Percentiles rank a stretch among this genome's conserved stretches.
phyloP scores from a whole-genome alignment of 805 yeast genomes.

The Candida loeiensis region DNA sequence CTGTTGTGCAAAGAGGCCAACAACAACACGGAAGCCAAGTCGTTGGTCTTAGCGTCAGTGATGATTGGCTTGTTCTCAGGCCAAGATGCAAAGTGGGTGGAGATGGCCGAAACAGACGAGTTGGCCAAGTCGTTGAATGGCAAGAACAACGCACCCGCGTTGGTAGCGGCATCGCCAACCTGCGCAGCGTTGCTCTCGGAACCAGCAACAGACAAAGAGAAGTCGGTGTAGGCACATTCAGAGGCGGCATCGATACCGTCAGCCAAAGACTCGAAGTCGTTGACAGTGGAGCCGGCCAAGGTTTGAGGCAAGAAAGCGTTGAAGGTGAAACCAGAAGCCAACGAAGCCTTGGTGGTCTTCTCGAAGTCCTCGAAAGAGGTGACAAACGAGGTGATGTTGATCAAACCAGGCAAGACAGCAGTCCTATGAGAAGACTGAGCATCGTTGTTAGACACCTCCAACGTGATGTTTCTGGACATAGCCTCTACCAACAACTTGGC shows the following conservation, averaged over 20 bases:
- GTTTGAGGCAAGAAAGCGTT: conserved; percentile 76
- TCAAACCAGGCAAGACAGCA: conserved; percentile 78
- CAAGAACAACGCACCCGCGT: conserved; percentile 76
- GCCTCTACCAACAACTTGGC: conserved; percentile 96
- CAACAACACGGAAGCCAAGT: conserved; percentile 86
- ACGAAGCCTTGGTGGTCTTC: conserved; percentile 62
- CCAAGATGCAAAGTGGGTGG: conserved; percentile 81
- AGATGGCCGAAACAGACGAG: conserved; percentile 70
- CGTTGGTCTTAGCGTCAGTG: conserved; percentile 89
- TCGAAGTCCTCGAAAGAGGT: conserved; percentile 70
- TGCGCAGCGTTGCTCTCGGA: conserved; percentile 62
- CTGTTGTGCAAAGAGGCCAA: conserved; percentile 85
- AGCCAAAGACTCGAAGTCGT: conserved; percentile 61
- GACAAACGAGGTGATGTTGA: conserved; percentile 75
- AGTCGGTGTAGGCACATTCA: conserved; percentile 73
- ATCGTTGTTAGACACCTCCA: conserved; percentile 74
- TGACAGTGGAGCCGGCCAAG: conserved; percentile 55
- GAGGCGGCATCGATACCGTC: conserved; percentile 58
- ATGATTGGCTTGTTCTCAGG: conserved; percentile 79
- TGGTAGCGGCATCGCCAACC: conserved; percentile 56
- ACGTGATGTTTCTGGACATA: conserved; percentile 62
- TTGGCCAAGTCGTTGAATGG: conserved; percentile 72
- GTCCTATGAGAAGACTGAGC: conserved; percentile 89
- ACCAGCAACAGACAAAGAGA: conserved; percentile 78
- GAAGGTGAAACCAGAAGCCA: conserved; percentile 87